Evolutionary conservation across 2,329 filamentous ascomycete species (phyloP).

Genomic region (Fusarium nisikadoi): DNA sequence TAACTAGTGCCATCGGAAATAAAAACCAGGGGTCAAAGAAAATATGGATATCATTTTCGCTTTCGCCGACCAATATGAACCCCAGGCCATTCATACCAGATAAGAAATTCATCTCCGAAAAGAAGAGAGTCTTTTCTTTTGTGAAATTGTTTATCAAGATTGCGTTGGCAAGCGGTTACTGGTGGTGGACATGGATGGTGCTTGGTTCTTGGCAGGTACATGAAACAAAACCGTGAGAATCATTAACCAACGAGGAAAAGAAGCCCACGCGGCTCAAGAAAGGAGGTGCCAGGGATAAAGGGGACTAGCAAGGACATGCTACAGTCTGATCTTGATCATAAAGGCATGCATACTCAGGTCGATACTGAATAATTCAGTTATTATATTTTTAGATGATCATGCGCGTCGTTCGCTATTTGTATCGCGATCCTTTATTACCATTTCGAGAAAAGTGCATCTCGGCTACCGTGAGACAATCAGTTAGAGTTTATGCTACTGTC

Average conservation of each 20-base stretch:
- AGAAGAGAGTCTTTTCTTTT: neutral
- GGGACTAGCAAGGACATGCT: slow-evolving; percentile 4
- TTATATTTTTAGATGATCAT: slow-evolving; percentile 1
- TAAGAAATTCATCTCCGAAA: neutral
- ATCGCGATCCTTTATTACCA: neutral
- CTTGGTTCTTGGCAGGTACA: slow-evolving; percentile 20
- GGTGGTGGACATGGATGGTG: slow-evolving; percentile 11
- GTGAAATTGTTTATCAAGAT: neutral
- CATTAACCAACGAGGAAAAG: slow-evolving; percentile 30
- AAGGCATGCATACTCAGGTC: neutral
- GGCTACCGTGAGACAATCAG: neutral
- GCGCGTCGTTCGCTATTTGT: neutral
- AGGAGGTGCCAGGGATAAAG: slow-evolving; percentile 27
- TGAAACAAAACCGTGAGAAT: slow-evolving; percentile 36
- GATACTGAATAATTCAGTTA: neutral
- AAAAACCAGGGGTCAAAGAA: slow-evolving; percentile 25
- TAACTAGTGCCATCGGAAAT: slow-evolving; percentile 23
- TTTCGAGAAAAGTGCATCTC: slow-evolving; percentile 2
- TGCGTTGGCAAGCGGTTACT: slow-evolving; percentile 7
- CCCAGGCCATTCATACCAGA: neutral
- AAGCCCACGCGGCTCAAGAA: slow-evolving; percentile 30
- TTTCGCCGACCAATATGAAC: neutral
- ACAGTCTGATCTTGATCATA: neutral
- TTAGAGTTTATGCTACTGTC: neutral
- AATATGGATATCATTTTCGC: slow-evolving; percentile 15